Percentiles rank a stretch among this genome's conserved stretches.
These are phyloP conservation scores for Ramaria sp. DNA, from an alignment of 768 basidiomycete species.

Conservation along the genomic window DNA sequence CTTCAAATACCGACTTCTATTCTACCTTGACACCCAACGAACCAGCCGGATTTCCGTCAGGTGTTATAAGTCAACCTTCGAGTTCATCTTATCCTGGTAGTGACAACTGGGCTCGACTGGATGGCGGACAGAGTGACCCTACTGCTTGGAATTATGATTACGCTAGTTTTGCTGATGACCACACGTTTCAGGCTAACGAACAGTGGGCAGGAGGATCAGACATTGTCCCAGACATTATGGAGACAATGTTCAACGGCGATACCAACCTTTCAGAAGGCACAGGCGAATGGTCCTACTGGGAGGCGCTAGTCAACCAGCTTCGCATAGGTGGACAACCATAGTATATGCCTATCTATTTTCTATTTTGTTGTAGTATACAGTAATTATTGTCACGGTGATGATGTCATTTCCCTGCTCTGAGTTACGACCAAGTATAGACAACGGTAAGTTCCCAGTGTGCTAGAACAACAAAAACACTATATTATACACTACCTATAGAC, in stretches of 20 bases:
- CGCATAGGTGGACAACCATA: not conserved
- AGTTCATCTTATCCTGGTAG: not conserved
- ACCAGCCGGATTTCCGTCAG: not conserved
- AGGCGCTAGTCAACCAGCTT: not conserved
- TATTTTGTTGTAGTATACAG: too few relatives aligned
- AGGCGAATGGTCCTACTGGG: conserved; percentile 3
- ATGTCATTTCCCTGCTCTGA: too few relatives aligned
- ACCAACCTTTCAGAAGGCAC: not conserved
- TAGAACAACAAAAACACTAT: too few relatives aligned
- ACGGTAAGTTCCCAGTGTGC: too few relatives aligned
- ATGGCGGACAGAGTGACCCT: not conserved
- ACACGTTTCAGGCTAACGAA: not conserved
- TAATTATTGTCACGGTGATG: too few relatives aligned
- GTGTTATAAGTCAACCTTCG: not conserved
- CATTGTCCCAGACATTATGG: not conserved
- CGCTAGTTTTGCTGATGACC: not conserved
- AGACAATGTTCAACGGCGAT: not conserved
- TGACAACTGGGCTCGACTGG: not conserved
- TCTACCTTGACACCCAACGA: not conserved
- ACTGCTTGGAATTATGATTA: not conserved
- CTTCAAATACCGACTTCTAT: not conserved
- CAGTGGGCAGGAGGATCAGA: conserved; percentile 2
- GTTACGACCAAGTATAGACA: too few relatives aligned
- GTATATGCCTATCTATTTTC: too few relatives aligned
- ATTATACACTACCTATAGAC: too few relatives aligned